Evolutionary conservation across 257 asterid genomes (phyloP).

Genomic region (Voacanga thouarsii): DNA sequence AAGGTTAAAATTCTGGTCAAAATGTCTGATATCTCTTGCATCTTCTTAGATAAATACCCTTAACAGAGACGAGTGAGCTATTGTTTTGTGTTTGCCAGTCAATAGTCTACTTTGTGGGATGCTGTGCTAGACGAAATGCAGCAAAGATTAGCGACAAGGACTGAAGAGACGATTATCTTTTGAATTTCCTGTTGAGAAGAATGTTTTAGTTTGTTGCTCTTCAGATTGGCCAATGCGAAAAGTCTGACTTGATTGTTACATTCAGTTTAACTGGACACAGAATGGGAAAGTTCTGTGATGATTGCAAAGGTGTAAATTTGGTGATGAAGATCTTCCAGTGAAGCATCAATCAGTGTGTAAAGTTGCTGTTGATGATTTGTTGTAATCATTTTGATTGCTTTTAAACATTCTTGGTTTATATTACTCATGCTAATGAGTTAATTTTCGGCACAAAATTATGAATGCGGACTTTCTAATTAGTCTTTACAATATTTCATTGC

Average conservation of each 20-base stretch:
- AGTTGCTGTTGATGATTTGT: not conserved
- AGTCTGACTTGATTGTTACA: not conserved
- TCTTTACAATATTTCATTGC: too few species aligned
- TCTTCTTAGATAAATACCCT: not conserved
- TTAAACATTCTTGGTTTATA: too few species aligned
- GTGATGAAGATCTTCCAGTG: not conserved
- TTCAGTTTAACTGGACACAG: not conserved
- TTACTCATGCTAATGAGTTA: too few species aligned
- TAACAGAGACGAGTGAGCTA: not conserved
- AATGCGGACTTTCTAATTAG: too few species aligned
- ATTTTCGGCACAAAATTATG: too few species aligned
- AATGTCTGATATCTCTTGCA: not conserved
- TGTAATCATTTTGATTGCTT: not conserved
- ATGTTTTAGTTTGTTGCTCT: not conserved
- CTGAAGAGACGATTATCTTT: slow-evolving; percentile 19
- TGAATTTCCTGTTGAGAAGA: not conserved
- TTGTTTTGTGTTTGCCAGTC: slow-evolving; percentile 38
- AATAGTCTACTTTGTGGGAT: slow-evolving; percentile 75
- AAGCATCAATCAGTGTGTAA: not conserved
- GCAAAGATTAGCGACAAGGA: slow-evolving; percentile 46
- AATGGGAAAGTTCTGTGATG: not conserved
- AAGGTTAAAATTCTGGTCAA: slow-evolving; percentile 9
- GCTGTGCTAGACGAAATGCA: slow-evolving; percentile 88
- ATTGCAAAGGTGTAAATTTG: not conserved
- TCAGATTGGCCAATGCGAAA: not conserved